Evolutionary conservation across 2,329 filamentous ascomycete species (phyloP).

Genomic region (Macrophomina tecta): DNA sequence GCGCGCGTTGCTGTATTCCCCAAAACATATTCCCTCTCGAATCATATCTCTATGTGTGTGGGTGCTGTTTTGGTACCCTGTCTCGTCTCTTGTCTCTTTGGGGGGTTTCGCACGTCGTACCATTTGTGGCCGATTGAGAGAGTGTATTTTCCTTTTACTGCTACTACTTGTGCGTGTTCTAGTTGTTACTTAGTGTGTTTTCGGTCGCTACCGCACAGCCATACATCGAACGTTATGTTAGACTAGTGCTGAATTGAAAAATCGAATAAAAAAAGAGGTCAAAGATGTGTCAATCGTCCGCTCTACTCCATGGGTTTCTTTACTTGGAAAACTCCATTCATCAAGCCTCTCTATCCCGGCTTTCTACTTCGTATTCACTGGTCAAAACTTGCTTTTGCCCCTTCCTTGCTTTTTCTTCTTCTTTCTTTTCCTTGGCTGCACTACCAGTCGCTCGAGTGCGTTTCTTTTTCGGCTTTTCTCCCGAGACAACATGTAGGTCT

Average conservation of each 20-base stretch:
- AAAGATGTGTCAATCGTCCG: neutral
- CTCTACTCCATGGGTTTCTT: neutral
- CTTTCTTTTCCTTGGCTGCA: neutral
- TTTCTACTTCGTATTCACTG: neutral
- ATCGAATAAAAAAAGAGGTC: neutral
- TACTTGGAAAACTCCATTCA: neutral
- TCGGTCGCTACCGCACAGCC: constrained; percentile 22
- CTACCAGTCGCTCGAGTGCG: neutral
- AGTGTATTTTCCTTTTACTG: constrained; percentile 14
- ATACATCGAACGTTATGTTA: constrained; percentile 21
- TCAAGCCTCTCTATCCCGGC: neutral
- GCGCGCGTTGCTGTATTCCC: constrained; percentile 20
- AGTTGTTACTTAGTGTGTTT: constrained; percentile 23
- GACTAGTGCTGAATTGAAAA: constrained; percentile 26
- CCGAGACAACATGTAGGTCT: constrained; percentile 8
- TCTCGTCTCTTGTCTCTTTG: constrained; percentile 3
- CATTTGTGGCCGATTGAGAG: constrained; percentile 12
- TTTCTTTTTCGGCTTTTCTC: constrained; percentile 10
- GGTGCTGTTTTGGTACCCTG: constrained; percentile 3
- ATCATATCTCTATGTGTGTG: neutral
- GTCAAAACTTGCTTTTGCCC: neutral
- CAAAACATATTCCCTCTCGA: constrained; percentile 24
- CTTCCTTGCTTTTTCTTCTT: neutral
- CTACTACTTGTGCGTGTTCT: constrained; percentile 16
- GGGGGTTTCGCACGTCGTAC: constrained; percentile 19